Base-by-base conservation (phyloP, 768 basidiomycete species). In the Serendipita sp. region DNA sequence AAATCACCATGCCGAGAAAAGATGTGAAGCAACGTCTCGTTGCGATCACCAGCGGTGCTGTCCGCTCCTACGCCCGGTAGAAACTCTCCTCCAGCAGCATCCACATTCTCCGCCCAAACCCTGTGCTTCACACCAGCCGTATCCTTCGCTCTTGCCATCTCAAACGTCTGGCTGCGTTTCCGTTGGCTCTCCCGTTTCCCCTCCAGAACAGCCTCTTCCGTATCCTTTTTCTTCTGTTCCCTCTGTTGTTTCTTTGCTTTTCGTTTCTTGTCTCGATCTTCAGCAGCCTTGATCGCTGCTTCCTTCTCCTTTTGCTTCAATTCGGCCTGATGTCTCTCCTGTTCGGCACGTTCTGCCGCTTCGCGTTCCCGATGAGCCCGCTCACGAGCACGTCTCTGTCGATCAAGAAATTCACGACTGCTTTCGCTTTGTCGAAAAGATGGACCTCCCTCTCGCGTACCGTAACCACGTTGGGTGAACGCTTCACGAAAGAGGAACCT, bases 1-100 rank as follows among this genome's bases (percentile, higher is more conserved):
- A 72, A 66, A 71, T 88, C 78, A 9, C 82, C 83, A 62, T 76
- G 74, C 62, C 70, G 72, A 2, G 79, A 76, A 60, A 81, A 82
- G 63, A 90, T 85, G 67, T 89, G 88, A 61, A 84, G 71, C 11
- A 90, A 74, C 42, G 86, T 86, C 72, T 89, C 82, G 65, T 74
- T 72, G n/a, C 75, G 75, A 60, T 74, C 45, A 17, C 43, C 60
- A 41, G 42, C 42, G 3, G 60, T 60, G 42, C 31, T 48, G n/a
- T 63, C 63, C 28, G 31, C 75, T 48, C 79, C 78, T 66, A 79
- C 79, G 22, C 81, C 82, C 61, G 70, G 67, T 68, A 80, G 82
- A 61, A 84, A 72, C 74, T 89, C 86, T 31, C 84, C 83, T 53
- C 86, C 87, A 7, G 81, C 76, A 42, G 85, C 82, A 71, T 88